Evolutionary conservation across 176 grass and related monocot genomes (phyloP), one percentile per base, ranked within the genome.

Genomic region (Ensete glaucum): DNA sequence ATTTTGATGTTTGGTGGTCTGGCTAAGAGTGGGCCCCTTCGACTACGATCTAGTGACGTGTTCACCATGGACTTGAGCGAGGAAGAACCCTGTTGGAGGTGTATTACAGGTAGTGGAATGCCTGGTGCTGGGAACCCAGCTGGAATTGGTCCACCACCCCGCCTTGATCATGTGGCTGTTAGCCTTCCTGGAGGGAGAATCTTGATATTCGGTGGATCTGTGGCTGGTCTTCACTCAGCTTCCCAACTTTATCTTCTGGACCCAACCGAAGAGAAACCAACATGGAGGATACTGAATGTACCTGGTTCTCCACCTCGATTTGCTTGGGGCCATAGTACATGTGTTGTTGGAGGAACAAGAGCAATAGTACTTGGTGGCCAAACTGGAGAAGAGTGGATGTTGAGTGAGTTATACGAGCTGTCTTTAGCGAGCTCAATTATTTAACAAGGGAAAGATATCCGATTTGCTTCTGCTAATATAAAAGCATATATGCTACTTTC

Each of bases 331-430:
- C 73, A 75, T 43, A 75, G 73, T 59, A 75, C 73, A 10, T 75
- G 73, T 48, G 73, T 75, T 48, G 73, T 75, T 59, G 73, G 73
- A 75, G 73, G 73, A 75, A 75, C 25, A 49, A 75, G 54, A 75
- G 54, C 73, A 75, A 60, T 75, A 58, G 73, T 75, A 11, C 73
- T 75, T 20, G 73, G 73, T 13, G 73, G 73, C 14, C 73, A 75
- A 75, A 75, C 73, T 48, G 73, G 73, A 75, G 73, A 75, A 29
- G 73, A 75, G 20, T 75, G 73, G 73, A 75, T 75, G 73, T 48
- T 75, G 43, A 75, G 73, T 13, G 73, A 75, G 12, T 58, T 75
- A 26, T 26, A 75, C 59, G 73, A 75, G 73, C 73, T 75, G 54
- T 75, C 73, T 58, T 43, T 75, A 75, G 54, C 52, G 9, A 48